A percentile compares a stretch with the other conserved stretches of the same genome.
Conservation (phyloP, 192 early-diverging fungal species). For the Phlyctochytrium arcticum region DNA sequence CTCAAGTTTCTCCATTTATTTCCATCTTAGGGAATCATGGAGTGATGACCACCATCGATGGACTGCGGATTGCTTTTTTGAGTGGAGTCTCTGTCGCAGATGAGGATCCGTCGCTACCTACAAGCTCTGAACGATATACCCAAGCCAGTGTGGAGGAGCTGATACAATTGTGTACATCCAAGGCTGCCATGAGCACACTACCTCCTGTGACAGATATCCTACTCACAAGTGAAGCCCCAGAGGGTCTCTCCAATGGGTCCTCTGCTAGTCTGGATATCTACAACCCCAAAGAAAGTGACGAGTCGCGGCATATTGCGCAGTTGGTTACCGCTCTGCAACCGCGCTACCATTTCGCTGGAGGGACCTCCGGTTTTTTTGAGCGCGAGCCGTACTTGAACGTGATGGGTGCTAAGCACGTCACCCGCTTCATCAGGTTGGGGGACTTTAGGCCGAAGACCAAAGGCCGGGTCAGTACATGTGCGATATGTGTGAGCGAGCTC, state of each 20-base stretch:
- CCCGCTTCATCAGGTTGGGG: constrained; percentile 82
- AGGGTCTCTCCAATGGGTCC: constrained; percentile 32
- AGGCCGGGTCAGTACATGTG: constrained; percentile 46
- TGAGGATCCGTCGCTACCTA: not conserved
- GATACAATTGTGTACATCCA: not conserved
- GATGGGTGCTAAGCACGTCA: constrained; percentile 51
- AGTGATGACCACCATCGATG: constrained; percentile 53
- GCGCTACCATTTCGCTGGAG: constrained; percentile 83
- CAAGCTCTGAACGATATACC: not conserved
- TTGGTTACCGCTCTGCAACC: constrained; percentile 59
- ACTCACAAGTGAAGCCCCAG: constrained; percentile 80
- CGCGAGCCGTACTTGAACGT: constrained; percentile 74
- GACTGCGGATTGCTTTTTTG: constrained; percentile 59
- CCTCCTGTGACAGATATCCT: constrained; percentile 67
- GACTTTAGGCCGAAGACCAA: constrained; percentile 63
- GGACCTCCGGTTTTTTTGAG: constrained; percentile 71
- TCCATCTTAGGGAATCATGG: constrained; percentile 29
- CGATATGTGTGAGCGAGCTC: not conserved
- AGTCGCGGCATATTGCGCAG: constrained; percentile 37
- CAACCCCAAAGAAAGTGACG: constrained; percentile 13
- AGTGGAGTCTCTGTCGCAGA: constrained; percentile 41
- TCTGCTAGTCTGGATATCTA: not conserved
- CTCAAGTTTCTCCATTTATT: no score
- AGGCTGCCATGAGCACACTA: no score
- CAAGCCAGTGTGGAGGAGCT: constrained; percentile 1